These are phyloP conservation scores for Neurospora sp. DNA, from an alignment of 2,329 filamentous ascomycete species.

Conservation along the genomic window DNA sequence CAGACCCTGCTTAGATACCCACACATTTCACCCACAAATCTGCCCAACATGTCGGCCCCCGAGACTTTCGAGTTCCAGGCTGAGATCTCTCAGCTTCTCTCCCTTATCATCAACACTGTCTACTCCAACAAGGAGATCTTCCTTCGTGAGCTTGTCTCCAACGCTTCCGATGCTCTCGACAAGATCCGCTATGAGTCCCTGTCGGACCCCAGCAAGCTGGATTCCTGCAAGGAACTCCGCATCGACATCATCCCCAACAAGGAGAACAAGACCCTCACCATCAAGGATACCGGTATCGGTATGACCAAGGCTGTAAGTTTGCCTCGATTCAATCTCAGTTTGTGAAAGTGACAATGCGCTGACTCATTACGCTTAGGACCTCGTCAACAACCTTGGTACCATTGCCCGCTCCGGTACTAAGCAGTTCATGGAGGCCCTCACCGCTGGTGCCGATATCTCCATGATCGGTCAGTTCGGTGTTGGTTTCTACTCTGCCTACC, in stretches of 20 bases:
- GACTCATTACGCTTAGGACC: constrained; percentile 52
- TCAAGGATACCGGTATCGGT: constrained; percentile 97
- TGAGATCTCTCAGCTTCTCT: constrained; percentile 99
- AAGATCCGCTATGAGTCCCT: constrained; percentile 99
- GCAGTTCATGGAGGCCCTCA: constrained; percentile 99
- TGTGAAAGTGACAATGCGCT: constrained; percentile 19
- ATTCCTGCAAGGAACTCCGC: constrained; percentile 93
- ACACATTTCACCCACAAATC: constrained; percentile 11
- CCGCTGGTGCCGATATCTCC: constrained; percentile 96
- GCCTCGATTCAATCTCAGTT: not conserved
- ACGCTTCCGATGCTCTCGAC: constrained; percentile 97
- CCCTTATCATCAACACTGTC: constrained; percentile 99
- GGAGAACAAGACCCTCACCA: constrained; percentile 93
- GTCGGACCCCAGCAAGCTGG: constrained; percentile 94
- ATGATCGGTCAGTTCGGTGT: constrained; percentile 99
- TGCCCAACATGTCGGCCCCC: constrained; percentile 54
- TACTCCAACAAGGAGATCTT: constrained; percentile 99
- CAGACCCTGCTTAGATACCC: constrained; percentile 13
- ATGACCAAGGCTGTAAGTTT: constrained; percentile 97
- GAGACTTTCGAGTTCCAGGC: constrained; percentile 99
- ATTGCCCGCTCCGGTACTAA: constrained; percentile 99
- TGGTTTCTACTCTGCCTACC: constrained; percentile 99
- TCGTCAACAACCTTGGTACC: constrained; percentile 99
- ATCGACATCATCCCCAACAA: constrained; percentile 99
- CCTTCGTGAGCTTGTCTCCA: constrained; percentile 96